Evolutionary conservation across 1,284 basidiomycete species (phyloP).

Genomic region (Peniophora sp.): DNA sequence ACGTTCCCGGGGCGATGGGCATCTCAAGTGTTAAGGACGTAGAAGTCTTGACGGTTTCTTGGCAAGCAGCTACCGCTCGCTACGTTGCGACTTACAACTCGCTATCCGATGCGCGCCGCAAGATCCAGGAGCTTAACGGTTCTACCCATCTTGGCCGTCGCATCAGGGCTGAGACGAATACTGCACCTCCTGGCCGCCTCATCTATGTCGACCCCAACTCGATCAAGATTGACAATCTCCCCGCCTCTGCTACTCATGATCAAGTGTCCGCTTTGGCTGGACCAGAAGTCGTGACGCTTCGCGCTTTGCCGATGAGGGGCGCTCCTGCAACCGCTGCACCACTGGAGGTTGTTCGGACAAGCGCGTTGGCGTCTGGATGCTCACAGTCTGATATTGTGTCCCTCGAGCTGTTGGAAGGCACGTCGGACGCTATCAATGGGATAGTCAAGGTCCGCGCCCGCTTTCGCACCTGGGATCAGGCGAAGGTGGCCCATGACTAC

Average conservation of each 20-base stretch:
- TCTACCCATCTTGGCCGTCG: slow-evolving; percentile 25
- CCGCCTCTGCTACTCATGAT: slow-evolving; percentile 12
- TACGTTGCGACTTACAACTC: slow-evolving; percentile 30
- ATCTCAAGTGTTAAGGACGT: slow-evolving; percentile 18
- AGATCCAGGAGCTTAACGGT: slow-evolving; percentile 25
- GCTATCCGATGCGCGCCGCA: slow-evolving; percentile 18
- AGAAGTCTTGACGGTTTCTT: slow-evolving; percentile 34
- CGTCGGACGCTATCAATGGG: slow-evolving; percentile 8
- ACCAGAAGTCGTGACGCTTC: too few species aligned
- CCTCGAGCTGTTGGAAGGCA: not conserved
- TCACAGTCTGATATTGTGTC: not conserved
- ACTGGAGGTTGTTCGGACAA: not conserved
- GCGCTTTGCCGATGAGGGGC: not conserved
- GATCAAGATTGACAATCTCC: slow-evolving; percentile 27
- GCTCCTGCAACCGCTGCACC: not conserved
- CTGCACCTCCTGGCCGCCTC: slow-evolving; percentile 18
- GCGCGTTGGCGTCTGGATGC: too few species aligned
- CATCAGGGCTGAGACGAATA: slow-evolving; percentile 34
- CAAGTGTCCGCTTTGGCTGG: slow-evolving; percentile 5
- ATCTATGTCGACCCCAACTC: slow-evolving; percentile 19
- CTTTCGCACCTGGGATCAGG: slow-evolving; percentile 40
- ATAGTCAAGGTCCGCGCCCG: slow-evolving; percentile 27
- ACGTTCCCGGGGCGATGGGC: slow-evolving; percentile 30
- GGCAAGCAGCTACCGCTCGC: slow-evolving; percentile 30
- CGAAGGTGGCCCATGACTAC: slow-evolving; percentile 25